Evolutionary conservation across 148 eudicot genomes (phyloP).

Genomic region (Nyssa sinensis): DNA sequence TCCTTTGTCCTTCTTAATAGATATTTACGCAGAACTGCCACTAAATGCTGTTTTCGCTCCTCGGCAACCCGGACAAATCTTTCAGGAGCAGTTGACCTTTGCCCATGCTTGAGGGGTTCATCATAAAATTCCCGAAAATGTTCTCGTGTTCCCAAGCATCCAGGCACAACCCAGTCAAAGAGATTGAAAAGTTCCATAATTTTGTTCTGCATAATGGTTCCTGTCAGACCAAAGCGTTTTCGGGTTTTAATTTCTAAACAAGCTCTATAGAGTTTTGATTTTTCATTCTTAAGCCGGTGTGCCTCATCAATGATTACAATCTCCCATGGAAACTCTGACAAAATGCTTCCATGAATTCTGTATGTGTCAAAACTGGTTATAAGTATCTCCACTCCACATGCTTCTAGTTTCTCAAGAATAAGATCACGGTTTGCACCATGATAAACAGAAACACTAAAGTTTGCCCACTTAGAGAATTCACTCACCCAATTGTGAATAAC

Average conservation of each 20-base stretch:
- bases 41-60: slow-evolving; percentile 80
- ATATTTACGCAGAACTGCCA: slow-evolving; percentile 63
- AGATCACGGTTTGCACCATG: slow-evolving; percentile 92
- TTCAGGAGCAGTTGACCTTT: slow-evolving; percentile 85
- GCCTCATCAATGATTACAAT: slow-evolving; percentile 90
- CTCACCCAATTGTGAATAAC: slow-evolving; percentile 88
- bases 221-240: slow-evolving; percentile 89
- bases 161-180: slow-evolving; percentile 90
- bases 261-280: slow-evolving; percentile 74
- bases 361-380: slow-evolving; percentile 93
- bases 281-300: slow-evolving; percentile 91
- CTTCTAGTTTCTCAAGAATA: slow-evolving; percentile 67
- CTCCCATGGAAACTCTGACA: slow-evolving; percentile 73
- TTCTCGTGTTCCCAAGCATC: slow-evolving; percentile 84
- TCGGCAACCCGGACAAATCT: slow-evolving; percentile 77
- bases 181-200: slow-evolving; percentile 95
- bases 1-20: slow-evolving; percentile 92
- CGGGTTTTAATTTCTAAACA: slow-evolving; percentile 68
- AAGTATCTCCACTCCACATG: slow-evolving; percentile 62
- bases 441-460: slow-evolving; percentile 72
- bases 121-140: slow-evolving; percentile 94
- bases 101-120: slow-evolving; percentile 95
- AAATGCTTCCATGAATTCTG: slow-evolving; percentile 64
- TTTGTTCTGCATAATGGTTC: slow-evolving; percentile 95
- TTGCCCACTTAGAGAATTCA: slow-evolving; percentile 90